These are phyloP conservation scores for Cercospora sp. DNA, from an alignment of 2,329 filamentous ascomycete genomes.

Conservation along the genomic window DNA sequence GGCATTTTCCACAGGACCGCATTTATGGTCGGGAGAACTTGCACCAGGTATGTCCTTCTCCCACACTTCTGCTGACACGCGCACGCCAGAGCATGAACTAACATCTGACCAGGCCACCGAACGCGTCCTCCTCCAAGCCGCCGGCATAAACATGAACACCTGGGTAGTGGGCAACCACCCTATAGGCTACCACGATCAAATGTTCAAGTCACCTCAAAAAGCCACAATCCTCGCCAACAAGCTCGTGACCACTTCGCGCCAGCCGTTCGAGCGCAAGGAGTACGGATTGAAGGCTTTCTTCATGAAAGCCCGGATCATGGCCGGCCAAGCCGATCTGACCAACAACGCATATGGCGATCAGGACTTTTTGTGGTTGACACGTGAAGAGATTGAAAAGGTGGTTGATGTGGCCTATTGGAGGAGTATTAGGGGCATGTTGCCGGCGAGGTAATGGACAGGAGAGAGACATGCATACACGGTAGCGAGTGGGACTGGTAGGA, in stretches of 20 bases:
- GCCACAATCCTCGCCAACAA: conserved; percentile 32
- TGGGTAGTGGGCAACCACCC: conserved; percentile 94
- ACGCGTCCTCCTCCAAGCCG: conserved; percentile 72
- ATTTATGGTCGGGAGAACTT: conserved; percentile 73
- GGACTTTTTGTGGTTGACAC: conserved; percentile 91
- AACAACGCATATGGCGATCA: conserved; percentile 70
- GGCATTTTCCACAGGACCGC: conserved; percentile 78
- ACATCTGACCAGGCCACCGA: conserved; percentile 68
- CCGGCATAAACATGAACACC: conserved; percentile 95
- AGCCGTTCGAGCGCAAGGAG: conserved; percentile 43
- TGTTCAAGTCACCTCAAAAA: conserved; percentile 49
- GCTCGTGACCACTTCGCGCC: conserved; percentile 31
- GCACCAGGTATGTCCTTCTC: conserved; percentile 66
- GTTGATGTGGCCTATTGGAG: conserved; percentile 71
- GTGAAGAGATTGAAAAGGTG: conserved; percentile 73
- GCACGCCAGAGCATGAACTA: not conserved
- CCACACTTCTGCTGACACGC: not conserved
- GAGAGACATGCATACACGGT: not conserved
- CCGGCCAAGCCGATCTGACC: conserved; percentile 82
- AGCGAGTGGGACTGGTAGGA: not conserved
- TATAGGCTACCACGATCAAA: conserved; percentile 72
- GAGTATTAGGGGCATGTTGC: conserved; percentile 79
- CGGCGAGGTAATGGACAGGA: conserved; percentile 59
- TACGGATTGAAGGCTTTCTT: conserved; percentile 86
- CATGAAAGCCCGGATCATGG: conserved; percentile 94